Conservation (phyloP, 2,329 filamentous ascomycete species). For the Davidsoniella australis region DNA sequence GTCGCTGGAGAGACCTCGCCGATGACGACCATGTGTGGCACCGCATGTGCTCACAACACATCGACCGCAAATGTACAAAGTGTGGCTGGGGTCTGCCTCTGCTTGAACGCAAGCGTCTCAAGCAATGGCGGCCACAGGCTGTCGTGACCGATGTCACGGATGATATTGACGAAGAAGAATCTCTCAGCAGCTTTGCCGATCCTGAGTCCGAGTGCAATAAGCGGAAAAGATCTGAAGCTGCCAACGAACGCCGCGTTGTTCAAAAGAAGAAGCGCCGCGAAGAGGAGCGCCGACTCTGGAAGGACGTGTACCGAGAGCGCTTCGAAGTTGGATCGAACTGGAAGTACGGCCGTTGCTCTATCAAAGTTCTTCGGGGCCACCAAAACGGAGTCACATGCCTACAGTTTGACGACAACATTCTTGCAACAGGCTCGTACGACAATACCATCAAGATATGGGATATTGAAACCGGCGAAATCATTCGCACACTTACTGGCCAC, state of each 20-base stretch:
- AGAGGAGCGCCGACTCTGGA: constrained; percentile 44
- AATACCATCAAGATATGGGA: constrained; percentile 94
- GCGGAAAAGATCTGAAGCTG: constrained; percentile 7
- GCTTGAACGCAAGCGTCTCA: constrained; percentile 71
- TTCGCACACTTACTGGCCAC: constrained; percentile 74
- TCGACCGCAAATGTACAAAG: constrained; percentile 82
- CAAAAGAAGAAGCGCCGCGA: constrained; percentile 10
- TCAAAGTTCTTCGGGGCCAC: constrained; percentile 69
- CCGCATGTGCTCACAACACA: constrained; percentile 94
- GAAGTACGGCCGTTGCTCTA: constrained; percentile 82
- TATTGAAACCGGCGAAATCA: constrained; percentile 68
- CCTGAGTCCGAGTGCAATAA: neutral
- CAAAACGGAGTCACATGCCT: constrained; percentile 50
- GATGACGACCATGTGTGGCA: constrained; percentile 96
- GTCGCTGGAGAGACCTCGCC: constrained; percentile 73
- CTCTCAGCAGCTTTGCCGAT: neutral
- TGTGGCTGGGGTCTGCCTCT: constrained; percentile 90
- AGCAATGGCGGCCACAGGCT: constrained; percentile 56
- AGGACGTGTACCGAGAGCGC: constrained; percentile 87
- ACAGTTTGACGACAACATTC: constrained; percentile 64
- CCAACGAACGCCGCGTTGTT: constrained; percentile 10
- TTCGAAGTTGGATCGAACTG: constrained; percentile 95
- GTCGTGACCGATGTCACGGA: constrained; percentile 4
- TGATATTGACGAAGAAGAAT: constrained; percentile 16
- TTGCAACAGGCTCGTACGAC: constrained; percentile 92